Conservation (phyloP, 2,329 filamentous ascomycete species). For the Claviceps sp. region DNA sequence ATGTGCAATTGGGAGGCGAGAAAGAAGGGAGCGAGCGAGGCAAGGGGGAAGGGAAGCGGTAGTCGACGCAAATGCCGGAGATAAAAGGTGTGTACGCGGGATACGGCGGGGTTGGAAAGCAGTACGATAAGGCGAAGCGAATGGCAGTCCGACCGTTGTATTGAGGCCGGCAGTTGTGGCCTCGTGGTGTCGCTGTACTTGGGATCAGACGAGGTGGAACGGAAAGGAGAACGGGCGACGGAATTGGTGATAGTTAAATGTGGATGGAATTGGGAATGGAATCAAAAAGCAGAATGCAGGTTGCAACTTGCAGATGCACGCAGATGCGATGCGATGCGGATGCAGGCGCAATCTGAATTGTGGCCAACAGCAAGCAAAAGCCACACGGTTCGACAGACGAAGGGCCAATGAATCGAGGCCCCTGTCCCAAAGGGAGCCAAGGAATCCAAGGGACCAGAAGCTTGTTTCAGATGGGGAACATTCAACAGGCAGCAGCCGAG, state of each 20-base stretch:
- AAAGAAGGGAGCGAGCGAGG: background rate
- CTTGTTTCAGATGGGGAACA: slow-evolving; percentile 3
- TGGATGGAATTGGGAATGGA: background rate
- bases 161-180: background rate
- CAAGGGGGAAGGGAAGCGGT: background rate
- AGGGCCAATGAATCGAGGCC: background rate
- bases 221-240: too few relatives aligned
- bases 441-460: background rate
- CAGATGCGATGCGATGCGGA: background rate
- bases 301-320: background rate
- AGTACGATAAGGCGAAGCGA: background rate
- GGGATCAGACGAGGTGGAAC: background rate
- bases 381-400: background rate
- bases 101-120: background rate
- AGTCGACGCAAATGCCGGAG: background rate
- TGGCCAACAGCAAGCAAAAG: background rate
- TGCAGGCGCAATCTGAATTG: background rate
- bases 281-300: background rate
- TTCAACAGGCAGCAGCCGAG: too few relatives aligned
- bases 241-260: too few relatives aligned
- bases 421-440: background rate
- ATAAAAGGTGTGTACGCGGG: background rate
- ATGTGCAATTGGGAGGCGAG: background rate
- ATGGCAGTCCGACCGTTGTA: background rate
- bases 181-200: background rate